Base-by-base conservation (phyloP, 768 basidiomycete genomes). In the Gautieria morchelliformis region DNA sequence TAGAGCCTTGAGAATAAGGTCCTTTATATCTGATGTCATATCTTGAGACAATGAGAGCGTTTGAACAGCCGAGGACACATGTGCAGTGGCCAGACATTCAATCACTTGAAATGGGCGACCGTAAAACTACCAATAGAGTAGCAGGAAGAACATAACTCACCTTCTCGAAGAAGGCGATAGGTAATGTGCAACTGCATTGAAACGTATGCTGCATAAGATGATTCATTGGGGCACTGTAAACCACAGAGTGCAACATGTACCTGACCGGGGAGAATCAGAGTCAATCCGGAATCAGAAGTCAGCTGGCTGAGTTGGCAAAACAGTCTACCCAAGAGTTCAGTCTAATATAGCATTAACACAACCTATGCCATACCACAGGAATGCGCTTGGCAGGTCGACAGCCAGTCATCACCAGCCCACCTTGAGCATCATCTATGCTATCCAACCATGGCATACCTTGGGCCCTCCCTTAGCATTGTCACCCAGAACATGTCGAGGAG, bases 81-180 rank as follows among this genome's bases (percentile, higher is more conserved):
- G 58, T 2, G 46, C 32, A 7, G 50, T 53, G 4, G 63, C 56
- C 14, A 56, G 47, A 14, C 46, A 72, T 64, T 83, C 84, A 5
- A 87, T 82, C 73, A 91, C 89, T 27, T 91, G 61, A 19, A 57
- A 19, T 33, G 45, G n/a, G 27, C 33, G 9, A 37, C 22, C 24
- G 41, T 50, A 17, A 41, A n/a, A 33, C 20, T 33, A 51, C 20
- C 10, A 12, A 9, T 15, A 41, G 17, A 17, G 42, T 32, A 49
- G 17, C 17, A 30, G 22, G 33, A n/a, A n/a, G 10, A 37, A 52
- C 35, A 15, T n/a, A 9, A 44, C 67, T 46, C 59, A 91, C 93
- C 93, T 76, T 94, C 90, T 19, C 84, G 83, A 24, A 95, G 70
- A 73, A 84, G 83, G 39, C 89, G 81, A 69, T 93, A 96, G 51